Base-by-base conservation (phyloP, 2,329 filamentous ascomycete genomes). In the Byssothecium circinans region DNA sequence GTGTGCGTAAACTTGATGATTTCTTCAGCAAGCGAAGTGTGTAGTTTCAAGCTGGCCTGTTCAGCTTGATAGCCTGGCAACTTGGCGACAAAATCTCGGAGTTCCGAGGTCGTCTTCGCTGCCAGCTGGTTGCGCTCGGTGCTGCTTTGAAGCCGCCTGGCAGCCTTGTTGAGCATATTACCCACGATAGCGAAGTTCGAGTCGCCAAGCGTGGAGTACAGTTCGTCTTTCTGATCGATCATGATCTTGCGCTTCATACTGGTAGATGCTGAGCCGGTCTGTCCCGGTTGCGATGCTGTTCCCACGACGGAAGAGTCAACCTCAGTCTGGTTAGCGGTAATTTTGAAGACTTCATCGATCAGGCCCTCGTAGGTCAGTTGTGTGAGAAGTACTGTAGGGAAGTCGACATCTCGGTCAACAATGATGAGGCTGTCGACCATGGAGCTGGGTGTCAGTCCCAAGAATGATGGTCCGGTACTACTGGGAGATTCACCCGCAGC, bases 311-410 rank as follows among this genome's bases (percentile, higher is more conserved):
- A 91, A 2, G 90, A 89, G 67, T 97, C 92, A 18, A 97, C 85
- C 66, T 97, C 94, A 30, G 89, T 86, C 67, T 95, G 91, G 64
- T 95, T 97, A 65, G 96, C 88, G 56, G 89, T 84, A 52, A 99
- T 95, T 25, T 88, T 86, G 65, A 95, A 95, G 14, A 94, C 81
- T 68, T 99, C 94, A 64, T 99, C 95, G 44, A 99, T 87, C 20
- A 99, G 78, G 3, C 94, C 94, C 73, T 99, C 92, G 64, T 99
- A 99, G 1, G 94, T 99, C 52, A 99, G 77, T 68, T 99, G 94
- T 0, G 92, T 97, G 44, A 99, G 84, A 14, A 99, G 79, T 0
- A 88, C 87, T 1, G 94, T 96, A 14, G 92, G 89, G 62, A 94
- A 91, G 69, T 99, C 94, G 45, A 96, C 87, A 67, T 96, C 91